These are phyloP conservation scores for Akanthomyces lecanii DNA, from an alignment of 2,329 filamentous ascomycete genomes.

Conservation along the genomic window DNA sequence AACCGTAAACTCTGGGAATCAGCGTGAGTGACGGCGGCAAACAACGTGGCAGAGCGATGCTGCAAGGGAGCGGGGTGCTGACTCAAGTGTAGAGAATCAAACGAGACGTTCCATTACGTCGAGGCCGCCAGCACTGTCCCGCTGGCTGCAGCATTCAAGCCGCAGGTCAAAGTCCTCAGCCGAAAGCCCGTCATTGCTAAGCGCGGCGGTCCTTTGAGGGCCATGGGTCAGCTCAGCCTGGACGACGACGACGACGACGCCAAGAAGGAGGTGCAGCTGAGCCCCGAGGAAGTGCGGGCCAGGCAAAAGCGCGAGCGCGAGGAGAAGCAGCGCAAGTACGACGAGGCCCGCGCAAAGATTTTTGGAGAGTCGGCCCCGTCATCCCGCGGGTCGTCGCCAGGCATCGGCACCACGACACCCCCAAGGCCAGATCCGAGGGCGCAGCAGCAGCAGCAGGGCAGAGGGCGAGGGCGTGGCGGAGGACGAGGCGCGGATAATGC, in stretches of 20 bases:
- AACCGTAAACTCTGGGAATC: slow-evolving; percentile 87
- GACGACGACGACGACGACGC: slow-evolving; percentile 65
- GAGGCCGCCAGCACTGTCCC: slow-evolving; percentile 61
- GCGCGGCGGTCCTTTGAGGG: slow-evolving; percentile 51
- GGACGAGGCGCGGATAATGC: slow-evolving; percentile 32
- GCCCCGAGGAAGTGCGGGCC: slow-evolving; percentile 70
- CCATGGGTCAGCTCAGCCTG: slow-evolving; percentile 41
- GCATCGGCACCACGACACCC: slow-evolving; percentile 48
- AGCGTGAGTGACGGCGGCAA: slow-evolving; percentile 54
- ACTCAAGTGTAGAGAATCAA: slow-evolving; percentile 56
- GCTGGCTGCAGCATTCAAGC: slow-evolving; percentile 67
- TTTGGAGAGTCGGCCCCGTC: slow-evolving; percentile 62
- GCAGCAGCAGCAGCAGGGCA: slow-evolving; percentile 39
- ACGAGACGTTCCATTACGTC: slow-evolving; percentile 71
- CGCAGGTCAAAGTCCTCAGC: slow-evolving; percentile 77
- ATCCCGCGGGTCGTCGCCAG: slow-evolving; percentile 59
- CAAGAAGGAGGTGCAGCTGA: slow-evolving; percentile 57
- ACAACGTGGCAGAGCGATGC: not conserved
- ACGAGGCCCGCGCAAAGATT: slow-evolving; percentile 81
- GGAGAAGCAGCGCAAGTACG: slow-evolving; percentile 86
- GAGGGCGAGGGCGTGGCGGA: slow-evolving; percentile 43
- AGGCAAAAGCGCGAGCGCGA: slow-evolving; percentile 76
- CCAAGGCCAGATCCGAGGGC: slow-evolving; percentile 39
- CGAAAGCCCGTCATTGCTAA: slow-evolving; percentile 69
- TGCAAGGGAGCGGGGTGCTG: not conserved